A percentile compares a stretch with the other conserved stretches of the same genome.
phyloP scores from a whole-genome alignment of 83 land plant genomes.

The Picea abies region DNA sequence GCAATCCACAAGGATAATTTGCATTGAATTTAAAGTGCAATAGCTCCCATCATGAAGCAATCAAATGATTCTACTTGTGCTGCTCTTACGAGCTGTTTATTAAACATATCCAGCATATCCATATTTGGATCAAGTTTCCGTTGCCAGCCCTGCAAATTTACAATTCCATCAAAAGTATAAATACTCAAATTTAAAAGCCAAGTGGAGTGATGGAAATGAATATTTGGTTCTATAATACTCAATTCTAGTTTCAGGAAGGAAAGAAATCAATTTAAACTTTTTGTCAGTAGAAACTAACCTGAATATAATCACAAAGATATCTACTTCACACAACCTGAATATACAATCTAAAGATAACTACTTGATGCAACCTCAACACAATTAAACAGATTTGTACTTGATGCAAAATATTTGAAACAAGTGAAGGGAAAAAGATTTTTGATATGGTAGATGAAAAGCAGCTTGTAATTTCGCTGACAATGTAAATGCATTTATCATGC shows the following conservation, averaged over 20 bases:
- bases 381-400: background rate
- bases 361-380: background rate
- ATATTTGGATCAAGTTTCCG: background rate
- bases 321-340: background rate
- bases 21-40: background rate
- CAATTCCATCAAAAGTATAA: background rate
- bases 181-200: background rate
- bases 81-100: background rate
- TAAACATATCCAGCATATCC: background rate
- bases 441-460: background rate
- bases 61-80: background rate
- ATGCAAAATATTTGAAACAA: background rate
- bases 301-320: background rate
- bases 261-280: background rate
- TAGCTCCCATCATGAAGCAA: background rate
- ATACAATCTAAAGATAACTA: background rate
- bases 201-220: background rate
- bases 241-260: background rate
- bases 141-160: constrained; percentile 2
- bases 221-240: background rate
- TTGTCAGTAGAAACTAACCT: background rate
- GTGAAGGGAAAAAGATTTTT: background rate
- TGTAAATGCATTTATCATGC: background rate
- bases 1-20: background rate
- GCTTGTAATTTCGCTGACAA: background rate